Percentiles rank a stretch among this genome's conserved stretches.
These are phyloP conservation scores for Lophiotrema nucula DNA, from an alignment of 495 filamentous ascomycete genomes.

Conservation along the genomic window DNA sequence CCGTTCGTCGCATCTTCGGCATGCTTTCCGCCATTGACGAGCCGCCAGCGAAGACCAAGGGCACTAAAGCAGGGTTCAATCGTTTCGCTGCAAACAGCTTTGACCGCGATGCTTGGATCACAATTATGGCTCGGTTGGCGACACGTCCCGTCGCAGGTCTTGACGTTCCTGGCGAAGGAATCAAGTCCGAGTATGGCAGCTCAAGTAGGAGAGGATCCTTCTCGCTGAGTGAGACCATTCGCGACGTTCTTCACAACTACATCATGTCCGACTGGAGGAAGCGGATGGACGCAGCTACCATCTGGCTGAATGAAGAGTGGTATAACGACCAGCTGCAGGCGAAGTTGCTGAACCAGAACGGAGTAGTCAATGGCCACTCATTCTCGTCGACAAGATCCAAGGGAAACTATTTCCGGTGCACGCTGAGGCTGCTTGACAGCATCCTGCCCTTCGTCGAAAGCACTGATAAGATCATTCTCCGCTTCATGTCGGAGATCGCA, in stretches of 20 bases:
- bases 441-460: constrained; percentile 82
- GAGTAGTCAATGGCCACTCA: constrained; percentile 30
- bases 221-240: constrained; percentile 63
- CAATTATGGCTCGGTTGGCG: constrained; percentile 78
- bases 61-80: constrained; percentile 63
- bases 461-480: constrained; percentile 81
- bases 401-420: constrained; percentile 76
- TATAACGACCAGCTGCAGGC: constrained; percentile 78
- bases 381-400: constrained; percentile 42
- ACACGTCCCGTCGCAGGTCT: constrained; percentile 73
- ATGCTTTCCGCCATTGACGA: constrained; percentile 71
- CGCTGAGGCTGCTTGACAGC: constrained; percentile 76
- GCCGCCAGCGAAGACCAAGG: constrained; percentile 50
- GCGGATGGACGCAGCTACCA: constrained; percentile 80
- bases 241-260: constrained; percentile 77
- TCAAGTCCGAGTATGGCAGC: constrained; percentile 50
- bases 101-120: constrained; percentile 88
- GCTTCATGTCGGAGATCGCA: constrained; percentile 89
- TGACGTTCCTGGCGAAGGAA: constrained; percentile 48
- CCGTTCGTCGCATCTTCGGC: constrained; percentile 72
- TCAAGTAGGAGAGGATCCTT: constrained; percentile 17
- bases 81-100: constrained; percentile 80
- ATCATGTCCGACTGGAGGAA: constrained; percentile 86
- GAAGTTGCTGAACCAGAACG: not conserved
- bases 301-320: constrained; percentile 97